Conservation (phyloP, 306 rosid genomes). For the Fragaria iinumae region DNA sequence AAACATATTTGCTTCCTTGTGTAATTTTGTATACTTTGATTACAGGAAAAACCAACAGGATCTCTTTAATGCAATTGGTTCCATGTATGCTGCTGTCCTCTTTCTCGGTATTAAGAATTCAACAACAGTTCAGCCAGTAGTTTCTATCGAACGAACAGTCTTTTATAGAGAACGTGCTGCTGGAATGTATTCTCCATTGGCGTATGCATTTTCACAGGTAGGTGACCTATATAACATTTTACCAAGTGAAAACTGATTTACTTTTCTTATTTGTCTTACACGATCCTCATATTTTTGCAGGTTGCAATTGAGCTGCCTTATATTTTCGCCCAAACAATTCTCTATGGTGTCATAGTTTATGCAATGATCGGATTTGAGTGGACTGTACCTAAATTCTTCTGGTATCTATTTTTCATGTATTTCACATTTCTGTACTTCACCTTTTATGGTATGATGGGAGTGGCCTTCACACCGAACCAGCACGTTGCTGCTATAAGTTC, state of each 20-base stretch:
- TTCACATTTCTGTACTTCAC: constrained; percentile 45
- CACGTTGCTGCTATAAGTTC: constrained; percentile 24
- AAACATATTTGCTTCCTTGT: neutral
- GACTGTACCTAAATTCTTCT: constrained; percentile 29
- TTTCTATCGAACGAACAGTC: constrained; percentile 43
- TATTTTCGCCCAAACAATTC: constrained; percentile 33
- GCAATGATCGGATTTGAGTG: constrained; percentile 54
- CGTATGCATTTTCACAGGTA: constrained; percentile 55
- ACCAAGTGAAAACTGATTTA: neutral
- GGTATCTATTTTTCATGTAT: constrained; percentile 49
- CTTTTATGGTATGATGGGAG: constrained; percentile 54
- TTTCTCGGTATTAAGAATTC: constrained; percentile 47
- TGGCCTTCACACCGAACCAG: constrained; percentile 43
- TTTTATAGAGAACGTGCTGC: constrained; percentile 55
- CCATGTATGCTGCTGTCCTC: constrained; percentile 47
- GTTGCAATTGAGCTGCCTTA: constrained; percentile 45
- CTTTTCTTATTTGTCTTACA: neutral
- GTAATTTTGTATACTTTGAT: neutral
- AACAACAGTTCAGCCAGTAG: constrained; percentile 34
- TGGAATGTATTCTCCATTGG: constrained; percentile 49
- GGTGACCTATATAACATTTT: constrained; percentile 12
- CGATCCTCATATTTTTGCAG: constrained; percentile 15
- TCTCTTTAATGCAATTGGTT: constrained; percentile 49
- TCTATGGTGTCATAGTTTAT: constrained; percentile 45
- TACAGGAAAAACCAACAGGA: constrained; percentile 33